Conservation (phyloP, 257 asterid genomes). For the Handroanthus guayacan region DNA sequence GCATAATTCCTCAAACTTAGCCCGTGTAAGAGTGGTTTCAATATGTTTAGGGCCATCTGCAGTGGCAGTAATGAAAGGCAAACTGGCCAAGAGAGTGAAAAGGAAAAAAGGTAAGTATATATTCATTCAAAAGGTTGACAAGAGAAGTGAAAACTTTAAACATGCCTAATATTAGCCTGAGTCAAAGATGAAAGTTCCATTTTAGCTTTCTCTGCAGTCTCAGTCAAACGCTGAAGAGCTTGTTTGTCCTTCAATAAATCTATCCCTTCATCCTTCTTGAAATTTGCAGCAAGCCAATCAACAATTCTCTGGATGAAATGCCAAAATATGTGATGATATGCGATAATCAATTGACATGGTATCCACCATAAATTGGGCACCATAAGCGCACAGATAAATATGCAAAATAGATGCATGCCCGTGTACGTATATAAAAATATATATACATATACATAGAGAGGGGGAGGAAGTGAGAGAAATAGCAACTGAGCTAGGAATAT, state of each 20-base stretch:
- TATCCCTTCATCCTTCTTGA: conserved; percentile 82
- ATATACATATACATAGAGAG: background rate
- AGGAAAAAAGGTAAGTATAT: conserved; percentile 16
- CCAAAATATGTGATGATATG: conserved; percentile 17
- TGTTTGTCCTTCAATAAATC: conserved; percentile 82
- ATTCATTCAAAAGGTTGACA: conserved; percentile 4
- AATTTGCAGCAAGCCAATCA: conserved; percentile 73
- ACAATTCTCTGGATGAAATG: conserved; percentile 68
- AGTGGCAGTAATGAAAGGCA: conserved; percentile 88
- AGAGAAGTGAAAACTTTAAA: background rate
- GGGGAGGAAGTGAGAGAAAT: background rate
- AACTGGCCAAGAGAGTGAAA: conserved; percentile 44
- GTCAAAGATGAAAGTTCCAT: conserved; percentile 78
- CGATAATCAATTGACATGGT: conserved; percentile 4
- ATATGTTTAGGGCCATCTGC: conserved; percentile 98
- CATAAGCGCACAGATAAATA: background rate
- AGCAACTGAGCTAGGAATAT: conserved; percentile 4
- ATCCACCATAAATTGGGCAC: background rate
- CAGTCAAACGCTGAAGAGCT: conserved; percentile 92
- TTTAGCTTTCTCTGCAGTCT: conserved; percentile 87
- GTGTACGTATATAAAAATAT: background rate
- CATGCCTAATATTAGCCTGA: conserved; percentile 86
- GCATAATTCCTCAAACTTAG: conserved; percentile 80
- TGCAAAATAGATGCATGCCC: too few species aligned
- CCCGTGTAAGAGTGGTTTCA: conserved; percentile 76